Evolutionary conservation across 805 yeast species (phyloP), one percentile per base, ranked within the genome.

Genomic region (Ogataea pilisensis): DNA sequence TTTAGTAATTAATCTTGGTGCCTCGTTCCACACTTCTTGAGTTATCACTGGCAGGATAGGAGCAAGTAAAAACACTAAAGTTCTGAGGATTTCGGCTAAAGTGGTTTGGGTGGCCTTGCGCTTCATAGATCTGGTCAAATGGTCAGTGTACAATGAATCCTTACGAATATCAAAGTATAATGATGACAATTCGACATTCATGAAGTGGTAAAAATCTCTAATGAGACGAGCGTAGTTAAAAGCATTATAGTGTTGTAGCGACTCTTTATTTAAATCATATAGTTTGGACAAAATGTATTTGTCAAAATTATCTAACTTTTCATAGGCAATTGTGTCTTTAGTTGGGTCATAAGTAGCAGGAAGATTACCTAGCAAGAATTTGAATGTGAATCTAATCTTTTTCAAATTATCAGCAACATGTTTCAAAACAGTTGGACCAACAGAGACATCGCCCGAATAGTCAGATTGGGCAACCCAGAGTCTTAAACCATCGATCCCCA

Each of bases 401-500:
- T 86, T 85, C 58, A 86, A 65, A 36, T 85, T 77, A 38, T 90
- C 95, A 28, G 82, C 82, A 21, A 87, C 90, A 50, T 89, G 83
- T 25, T 72, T 73, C 52, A 89, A 68, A 9, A 88, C 77, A 20
- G 78, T 78, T 12, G 84, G 76, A 4, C 95, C 88, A 20, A 86
- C 73, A 13, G 78, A 69, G 33, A 93, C 79, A 59, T 93, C 99
- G 34, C 74, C 74, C 2, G 91, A 80, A 54, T 84, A 93, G 58
- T 90, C 91, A 2, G 93, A 73, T 40, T 87, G 90, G 0, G 97
- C 96, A 7, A 83, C 86, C 85, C 96, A 84, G 41, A 90, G 68
- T 51, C 99, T 72, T 45, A 93, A 66, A 0, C 99, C 99, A 60
- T 90, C 98, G 14, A 87, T 76, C 9, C 99, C 98, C 17, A 91